Evolutionary conservation across 768 basidiomycete genomes (phyloP).

Genomic region (Russula abietina): DNA sequence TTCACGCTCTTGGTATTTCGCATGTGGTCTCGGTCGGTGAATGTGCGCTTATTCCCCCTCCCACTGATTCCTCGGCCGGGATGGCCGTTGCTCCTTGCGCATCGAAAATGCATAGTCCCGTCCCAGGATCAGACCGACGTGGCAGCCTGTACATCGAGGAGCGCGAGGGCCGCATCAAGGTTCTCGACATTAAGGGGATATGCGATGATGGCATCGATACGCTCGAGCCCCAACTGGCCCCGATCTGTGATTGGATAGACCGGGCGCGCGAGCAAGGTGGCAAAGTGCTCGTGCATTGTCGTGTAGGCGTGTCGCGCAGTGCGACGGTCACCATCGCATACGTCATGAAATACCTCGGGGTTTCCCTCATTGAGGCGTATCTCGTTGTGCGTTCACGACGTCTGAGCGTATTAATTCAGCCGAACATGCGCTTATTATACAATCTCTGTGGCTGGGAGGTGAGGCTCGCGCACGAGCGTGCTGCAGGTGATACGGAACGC

Average conservation of each 20-base stretch:
- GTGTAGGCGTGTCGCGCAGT: slow-evolving; percentile 96
- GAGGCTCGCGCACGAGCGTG: slow-evolving; percentile 74
- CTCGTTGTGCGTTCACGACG: slow-evolving; percentile 86
- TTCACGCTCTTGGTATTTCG: slow-evolving; percentile 91
- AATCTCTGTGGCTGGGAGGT: slow-evolving; percentile 95
- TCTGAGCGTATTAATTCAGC: slow-evolving; percentile 87
- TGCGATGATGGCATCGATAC: slow-evolving; percentile 97
- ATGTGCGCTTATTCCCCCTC: slow-evolving; percentile 81
- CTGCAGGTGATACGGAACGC: slow-evolving; percentile 44
- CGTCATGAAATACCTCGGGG: slow-evolving; percentile 85
- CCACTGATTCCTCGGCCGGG: slow-evolving; percentile 25
- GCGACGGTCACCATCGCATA: slow-evolving; percentile 98
- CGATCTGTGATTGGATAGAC: slow-evolving; percentile 93
- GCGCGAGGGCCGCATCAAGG: slow-evolving; percentile 81
- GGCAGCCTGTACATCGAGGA: slow-evolving; percentile 86
- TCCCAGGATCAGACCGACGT: slow-evolving; percentile 43
- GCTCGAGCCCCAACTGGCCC: slow-evolving; percentile 79
- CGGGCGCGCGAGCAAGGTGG: slow-evolving; percentile 76
- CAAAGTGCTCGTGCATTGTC: slow-evolving; percentile 89
- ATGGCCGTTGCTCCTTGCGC: neutral
- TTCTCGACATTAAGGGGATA: slow-evolving; percentile 85
- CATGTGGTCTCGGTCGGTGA: slow-evolving; percentile 97
- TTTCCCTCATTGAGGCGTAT: slow-evolving; percentile 90
- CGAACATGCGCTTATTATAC: slow-evolving; percentile 92
- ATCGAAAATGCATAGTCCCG: slow-evolving; percentile 15